A percentile compares a stretch with the other conserved stretches of the same genome.
phyloP scores from a whole-genome alignment of 2,329 filamentous ascomycete species.

The Fusarium compactum region DNA sequence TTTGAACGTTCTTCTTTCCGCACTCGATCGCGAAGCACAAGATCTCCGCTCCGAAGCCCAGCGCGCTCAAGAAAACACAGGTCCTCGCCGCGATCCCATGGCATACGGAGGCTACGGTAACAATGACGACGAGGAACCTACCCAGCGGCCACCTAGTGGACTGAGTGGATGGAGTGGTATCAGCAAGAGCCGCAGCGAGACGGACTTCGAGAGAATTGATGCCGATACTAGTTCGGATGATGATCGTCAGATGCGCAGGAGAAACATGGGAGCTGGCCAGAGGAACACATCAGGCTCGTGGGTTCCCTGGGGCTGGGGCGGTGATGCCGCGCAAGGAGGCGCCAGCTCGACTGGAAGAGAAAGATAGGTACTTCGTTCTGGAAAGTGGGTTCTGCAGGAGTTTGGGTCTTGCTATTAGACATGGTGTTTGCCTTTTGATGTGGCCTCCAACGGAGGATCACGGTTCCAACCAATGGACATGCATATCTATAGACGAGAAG shows the following conservation, averaged over 20 bases:
- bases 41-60: slow-evolving; percentile 60
- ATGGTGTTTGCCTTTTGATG: slow-evolving; percentile 21
- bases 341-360: slow-evolving; percentile 56
- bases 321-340: slow-evolving; percentile 28
- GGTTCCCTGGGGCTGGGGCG: slow-evolving; percentile 64
- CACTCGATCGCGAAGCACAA: slow-evolving; percentile 82
- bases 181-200: slow-evolving; percentile 86
- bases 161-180: slow-evolving; percentile 67
- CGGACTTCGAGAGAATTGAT: slow-evolving; percentile 90
- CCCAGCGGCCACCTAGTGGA: slow-evolving; percentile 61
- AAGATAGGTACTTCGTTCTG: slow-evolving; percentile 47
- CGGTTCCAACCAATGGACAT: slow-evolving; percentile 16
- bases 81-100: slow-evolving; percentile 41
- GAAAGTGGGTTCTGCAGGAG: slow-evolving; percentile 45
- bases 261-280: slow-evolving; percentile 44
- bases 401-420: slow-evolving; percentile 45
- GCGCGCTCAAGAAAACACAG: slow-evolving; percentile 40
- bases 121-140: slow-evolving; percentile 50
- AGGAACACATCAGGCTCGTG: slow-evolving; percentile 55
- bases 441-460: slow-evolving; percentile 15
- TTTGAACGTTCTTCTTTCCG: slow-evolving; percentile 78
- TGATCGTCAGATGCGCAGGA: slow-evolving; percentile 54
- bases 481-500: slow-evolving; percentile 30
- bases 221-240: slow-evolving; percentile 75
- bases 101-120: slow-evolving; percentile 46